Percentiles rank a stretch among this genome's conserved stretches.
Evolutionary conservation across 2,329 filamentous ascomycete species (phyloP).

Genomic region (Waltergamsia citrina): DNA sequence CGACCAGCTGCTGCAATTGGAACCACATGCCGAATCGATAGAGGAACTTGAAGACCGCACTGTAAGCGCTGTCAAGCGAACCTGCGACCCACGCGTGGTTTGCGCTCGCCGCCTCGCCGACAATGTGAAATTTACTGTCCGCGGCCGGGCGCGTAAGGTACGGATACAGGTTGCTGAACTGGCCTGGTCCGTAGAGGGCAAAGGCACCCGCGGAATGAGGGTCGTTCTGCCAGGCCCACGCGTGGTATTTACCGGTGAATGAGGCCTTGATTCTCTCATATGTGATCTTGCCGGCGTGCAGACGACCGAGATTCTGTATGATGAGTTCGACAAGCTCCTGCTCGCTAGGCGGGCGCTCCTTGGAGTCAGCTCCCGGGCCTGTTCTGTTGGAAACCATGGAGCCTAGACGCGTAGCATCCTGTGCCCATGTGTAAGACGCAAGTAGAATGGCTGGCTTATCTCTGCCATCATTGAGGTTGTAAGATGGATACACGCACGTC

Average conservation of each 20-base stretch:
- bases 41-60: slow-evolving; percentile 2
- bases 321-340: slow-evolving; percentile 6
- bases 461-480: slow-evolving; percentile 15
- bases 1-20: slow-evolving; percentile 1
- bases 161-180: slow-evolving; percentile 25
- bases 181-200: slow-evolving; percentile 20
- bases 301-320: slow-evolving; percentile 7
- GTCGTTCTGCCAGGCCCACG: slow-evolving; percentile 26
- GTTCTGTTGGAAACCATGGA: slow-evolving; percentile 9
- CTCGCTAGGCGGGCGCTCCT: slow-evolving; percentile 1
- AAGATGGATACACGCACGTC: slow-evolving; percentile 24
- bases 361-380: background rate
- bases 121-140: slow-evolving; percentile 18
- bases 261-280: slow-evolving; percentile 6
- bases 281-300: slow-evolving; percentile 2
- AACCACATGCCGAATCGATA: slow-evolving; percentile 2
- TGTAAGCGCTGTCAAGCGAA: slow-evolving; percentile 21
- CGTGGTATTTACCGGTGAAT: slow-evolving; percentile 15
- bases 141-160: slow-evolving; percentile 14
- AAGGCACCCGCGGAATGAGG: slow-evolving; percentile 23
- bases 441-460: slow-evolving; percentile 19
- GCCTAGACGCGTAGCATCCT: slow-evolving; percentile 22
- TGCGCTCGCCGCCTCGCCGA: slow-evolving; percentile 23
- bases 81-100: slow-evolving; percentile 31
- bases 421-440: slow-evolving; percentile 23